Base-by-base conservation (phyloP, 768 basidiomycete genomes). In the Lanmaoa pseudosensibilis region DNA sequence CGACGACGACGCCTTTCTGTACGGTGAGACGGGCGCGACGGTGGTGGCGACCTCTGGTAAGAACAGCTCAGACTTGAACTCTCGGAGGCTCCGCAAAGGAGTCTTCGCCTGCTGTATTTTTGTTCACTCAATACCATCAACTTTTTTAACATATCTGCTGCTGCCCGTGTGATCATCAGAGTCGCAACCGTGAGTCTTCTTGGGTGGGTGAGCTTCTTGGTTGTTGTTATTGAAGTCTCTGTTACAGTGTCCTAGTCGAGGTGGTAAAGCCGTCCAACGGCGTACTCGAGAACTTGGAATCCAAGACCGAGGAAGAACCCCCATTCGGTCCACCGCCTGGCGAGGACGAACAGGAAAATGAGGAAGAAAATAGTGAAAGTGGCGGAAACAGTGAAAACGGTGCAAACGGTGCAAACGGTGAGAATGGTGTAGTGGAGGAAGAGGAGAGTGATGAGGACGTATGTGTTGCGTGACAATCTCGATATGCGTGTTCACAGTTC, bases 1-100 rank as follows among this genome's bases (percentile, higher is more conserved):
- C 68, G 88, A 90, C 74, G 89, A 92, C 66, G 88, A 91, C 71
- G 87, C 88, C 25, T 90, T 87, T 68, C 74, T 90, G 59, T 91
- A 90, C 63, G 89, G 89, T 55, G 80, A 80, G 56, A 75, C 83
- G 41, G 61, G 74, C 43, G 67, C 73, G 52, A 55, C 71, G 47
- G 68, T 69, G 59, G 65, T 64, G 52, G 57, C 65, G 59, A 69
- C 73, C 46, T 75, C 79, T 76, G 79, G 83, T 83, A 75, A 82
- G 81, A 75, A 57, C 62, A 58, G 60, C 68, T 65, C 63, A 61
- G 61, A 63, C 61, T 60, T 40, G 48, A 44, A 56, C 59, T 64
- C 59, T 60, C 60, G 60, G 62, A 56, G 60, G 44, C 59, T 63
- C 67, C 58, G 53, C 60, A 62, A 49, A 59, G 57, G 67, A 61